Evolutionary conservation across 2,329 filamentous ascomycete species (phyloP).

Genomic region (Fusarium verrucosum): DNA sequence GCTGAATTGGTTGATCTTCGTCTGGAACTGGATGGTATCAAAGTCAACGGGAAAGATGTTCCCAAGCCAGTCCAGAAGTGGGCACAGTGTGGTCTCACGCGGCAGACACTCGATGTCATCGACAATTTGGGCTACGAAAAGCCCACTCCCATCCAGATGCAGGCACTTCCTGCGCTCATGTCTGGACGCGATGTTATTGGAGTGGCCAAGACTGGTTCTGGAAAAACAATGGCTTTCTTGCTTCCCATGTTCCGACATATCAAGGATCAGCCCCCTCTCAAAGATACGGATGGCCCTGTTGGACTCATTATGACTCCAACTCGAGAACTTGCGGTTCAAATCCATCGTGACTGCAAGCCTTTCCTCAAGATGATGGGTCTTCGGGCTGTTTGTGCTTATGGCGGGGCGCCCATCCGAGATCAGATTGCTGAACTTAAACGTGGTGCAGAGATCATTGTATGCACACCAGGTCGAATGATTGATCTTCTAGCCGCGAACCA

Average conservation of each 20-base stretch:
- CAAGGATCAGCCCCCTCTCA: conserved; percentile 86
- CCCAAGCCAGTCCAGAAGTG: conserved; percentile 96
- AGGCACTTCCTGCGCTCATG: conserved; percentile 95
- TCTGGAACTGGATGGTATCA: conserved; percentile 92
- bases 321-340: conserved; percentile 91
- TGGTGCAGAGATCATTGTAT: conserved; percentile 93
- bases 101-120: conserved; percentile 87
- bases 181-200: conserved; percentile 95
- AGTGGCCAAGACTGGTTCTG: conserved; percentile 96
- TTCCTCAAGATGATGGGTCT: conserved; percentile 89
- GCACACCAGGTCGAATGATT: conserved; percentile 94
- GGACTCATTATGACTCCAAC: conserved; percentile 93
- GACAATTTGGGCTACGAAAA: conserved; percentile 82
- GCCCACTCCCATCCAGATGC: conserved; percentile 93
- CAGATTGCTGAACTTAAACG: conserved; percentile 97
- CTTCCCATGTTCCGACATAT: conserved; percentile 98
- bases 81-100: conserved; percentile 91
- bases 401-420: conserved; percentile 94
- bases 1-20: conserved; percentile 84
- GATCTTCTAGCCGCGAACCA: conserved; percentile 93
- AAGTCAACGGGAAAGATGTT: conserved; percentile 86
- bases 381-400: conserved; percentile 90
- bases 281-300: conserved; percentile 86
- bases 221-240: conserved; percentile 95
- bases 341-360: conserved; percentile 92